Evolutionary conservation across 257 asterid genomes (phyloP), one percentile per base, ranked within the genome.

Genomic region (Euphrasia confusa): DNA sequence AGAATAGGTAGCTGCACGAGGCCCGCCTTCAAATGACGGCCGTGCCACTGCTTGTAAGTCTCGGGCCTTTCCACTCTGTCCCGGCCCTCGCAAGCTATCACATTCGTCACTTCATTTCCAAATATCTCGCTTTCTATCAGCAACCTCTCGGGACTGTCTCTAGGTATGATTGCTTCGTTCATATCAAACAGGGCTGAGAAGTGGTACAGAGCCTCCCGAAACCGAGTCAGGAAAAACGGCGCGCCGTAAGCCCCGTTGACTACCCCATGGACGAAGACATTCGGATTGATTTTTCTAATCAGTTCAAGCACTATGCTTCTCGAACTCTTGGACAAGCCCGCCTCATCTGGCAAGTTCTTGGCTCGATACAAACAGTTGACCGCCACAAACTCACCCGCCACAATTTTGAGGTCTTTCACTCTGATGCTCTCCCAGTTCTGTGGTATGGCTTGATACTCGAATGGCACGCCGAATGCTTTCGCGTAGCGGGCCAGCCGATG

Each of bases 31-130:
- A 82, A 7, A 50, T 61, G 63, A 9, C 92, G 83, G 1, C 76
- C 84, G 35, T 85, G 92, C 96, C 96, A 88, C 74, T 88, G 96
- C 82, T 79, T 85, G 44, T 88, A 85, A 0, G 95, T 81, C 65
- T 88, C 96, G 2, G 95, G 89, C 72, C 94, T 74, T 61, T 82
- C 97, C 5, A 84, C 77, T 63, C 97, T 83, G 70, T 82, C 95
- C 85, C 82, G 74, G 9, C 88, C 96, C 67, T 89, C 96, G 72
- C 96, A 89, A 40, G 95, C 93, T 52, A 89, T 77, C 15, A 86
- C 95, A 71, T 89, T 89, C 83, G 84, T 32, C 0, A 84, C 93
- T 71, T 82, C 96, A 64, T 77, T 68, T 5, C 90, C 90, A 30
- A 86, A 78, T 32, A 89, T 72, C 48, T 86, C 86, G 67, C 76